Evolutionary conservation across 1,284 basidiomycete genomes (phyloP), one percentile per base, ranked within the genome.

Genomic region (Ceratobasidium sp.): DNA sequence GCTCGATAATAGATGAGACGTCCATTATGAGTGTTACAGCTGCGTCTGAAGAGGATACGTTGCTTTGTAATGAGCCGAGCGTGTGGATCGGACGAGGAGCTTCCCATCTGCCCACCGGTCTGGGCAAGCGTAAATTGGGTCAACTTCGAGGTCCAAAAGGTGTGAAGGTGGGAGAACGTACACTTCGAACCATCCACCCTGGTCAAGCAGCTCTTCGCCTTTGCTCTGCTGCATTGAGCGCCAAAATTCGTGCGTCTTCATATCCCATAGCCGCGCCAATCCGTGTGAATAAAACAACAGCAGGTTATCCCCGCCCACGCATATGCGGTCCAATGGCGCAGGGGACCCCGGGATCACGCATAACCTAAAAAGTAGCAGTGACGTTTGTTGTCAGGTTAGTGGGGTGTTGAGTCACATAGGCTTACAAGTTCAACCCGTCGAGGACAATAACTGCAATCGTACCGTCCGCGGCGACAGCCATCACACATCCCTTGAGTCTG

Each of bases 261-360:
- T 82, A 78, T 97, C 92, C 95, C 96, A 99, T 0, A 96, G 81
- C 36, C 96, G 84, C 2, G 92, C 92, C 71, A 90, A 87, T 2
- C 86, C 87, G 75, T 93, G 89, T 1, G 84, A 83, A 78, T 97
- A 98, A 0, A 90, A 82, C 6, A 96, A 81, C 59, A 97, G 78
- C 28, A 98, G 81, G 75, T 93, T 89, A 71, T 91, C 85, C 16
- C 84, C 88, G 1, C 87, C 85, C 1, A 94, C 80, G 75, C 88
- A 92, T 25, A 96, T 80, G 42, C 84, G 82, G 21, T 83, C 81
- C 12, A 98, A 81, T 0, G 88, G 86, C 0, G 88, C 86, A 4
- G 85, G 84, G 2, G 92, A 85, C 5, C 92, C 93, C 0, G 94
- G 94, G 23, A 96, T 85, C 11, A 95, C 80, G 79, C 90, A 92